Evolutionary conservation across 305 asterid genomes (phyloP).

Genomic region (Lippia alba): DNA sequence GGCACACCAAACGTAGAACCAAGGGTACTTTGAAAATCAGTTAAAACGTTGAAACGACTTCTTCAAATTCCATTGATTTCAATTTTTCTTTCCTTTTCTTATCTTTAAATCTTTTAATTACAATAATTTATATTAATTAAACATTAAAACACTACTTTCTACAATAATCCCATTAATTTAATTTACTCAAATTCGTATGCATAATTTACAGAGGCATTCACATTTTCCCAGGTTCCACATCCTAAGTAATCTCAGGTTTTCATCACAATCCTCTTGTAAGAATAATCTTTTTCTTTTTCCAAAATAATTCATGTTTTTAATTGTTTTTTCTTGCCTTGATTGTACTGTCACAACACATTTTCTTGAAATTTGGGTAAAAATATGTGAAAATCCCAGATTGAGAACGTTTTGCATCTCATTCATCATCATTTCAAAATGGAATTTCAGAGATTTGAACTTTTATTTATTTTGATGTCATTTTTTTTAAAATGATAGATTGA

Average conservation of each 20-base stretch:
- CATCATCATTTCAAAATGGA: not conserved
- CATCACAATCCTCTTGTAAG: slow-evolving; percentile 23
- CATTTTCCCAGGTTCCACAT: slow-evolving; percentile 17
- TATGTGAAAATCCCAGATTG: not conserved
- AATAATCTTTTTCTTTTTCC: not conserved
- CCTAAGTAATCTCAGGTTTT: slow-evolving; percentile 35
- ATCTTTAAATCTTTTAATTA: not conserved
- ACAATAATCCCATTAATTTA: not conserved
- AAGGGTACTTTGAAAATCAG: slow-evolving; percentile 44
- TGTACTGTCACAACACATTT: not conserved
- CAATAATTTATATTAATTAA: not conserved
- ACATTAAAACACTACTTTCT: not conserved
- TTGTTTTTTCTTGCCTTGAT: not conserved
- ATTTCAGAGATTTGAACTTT: not conserved
- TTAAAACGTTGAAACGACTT: slow-evolving; percentile 47
- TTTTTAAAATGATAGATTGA: slow-evolving; percentile 1
- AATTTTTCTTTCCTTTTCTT: not conserved
- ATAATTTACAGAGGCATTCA: not conserved
- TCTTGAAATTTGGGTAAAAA: not conserved
- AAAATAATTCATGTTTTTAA: not conserved
- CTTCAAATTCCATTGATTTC: slow-evolving; percentile 12
- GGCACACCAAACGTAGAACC: slow-evolving; percentile 31
- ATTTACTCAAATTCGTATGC: not conserved
- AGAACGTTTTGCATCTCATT: too few species aligned
- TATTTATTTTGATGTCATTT: not conserved